These are phyloP conservation scores for Venustampulla echinocandica DNA, from an alignment of 495 filamentous ascomycete genomes.

Conservation along the genomic window DNA sequence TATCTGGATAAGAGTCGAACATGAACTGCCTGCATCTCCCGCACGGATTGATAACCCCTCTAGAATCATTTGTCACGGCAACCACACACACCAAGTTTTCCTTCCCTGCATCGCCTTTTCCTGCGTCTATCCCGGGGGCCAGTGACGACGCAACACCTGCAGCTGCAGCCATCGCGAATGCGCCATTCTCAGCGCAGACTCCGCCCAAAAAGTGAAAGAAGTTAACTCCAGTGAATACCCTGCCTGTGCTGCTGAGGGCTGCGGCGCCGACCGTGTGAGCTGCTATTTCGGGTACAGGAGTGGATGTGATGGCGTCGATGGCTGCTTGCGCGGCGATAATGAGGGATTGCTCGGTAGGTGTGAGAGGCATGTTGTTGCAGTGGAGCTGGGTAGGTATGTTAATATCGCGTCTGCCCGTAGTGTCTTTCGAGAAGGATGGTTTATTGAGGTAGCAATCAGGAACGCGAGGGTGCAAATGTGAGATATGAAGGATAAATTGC, in stretches of 20 bases:
- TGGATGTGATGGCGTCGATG: no score
- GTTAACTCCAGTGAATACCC: slow-evolving; percentile 26
- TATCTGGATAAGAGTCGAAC: slow-evolving; percentile 24
- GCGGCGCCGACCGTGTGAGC: slow-evolving; percentile 15
- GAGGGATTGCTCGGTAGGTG: no score
- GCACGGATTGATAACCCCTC: slow-evolving; percentile 26
- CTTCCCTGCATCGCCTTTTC: slow-evolving; percentile 8
- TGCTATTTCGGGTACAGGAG: no score
- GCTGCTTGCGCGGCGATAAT: no score
- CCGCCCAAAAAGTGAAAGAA: slow-evolving; percentile 28
- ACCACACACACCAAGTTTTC: slow-evolving; percentile 14
- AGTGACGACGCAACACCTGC: slow-evolving; percentile 12
- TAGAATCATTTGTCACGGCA: slow-evolving; percentile 21
- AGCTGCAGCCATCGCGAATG: slow-evolving; percentile 24
- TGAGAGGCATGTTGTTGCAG: no score
- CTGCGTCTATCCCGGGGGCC: slow-evolving; percentile 7
- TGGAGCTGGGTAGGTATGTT: no score
- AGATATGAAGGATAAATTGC: no score
- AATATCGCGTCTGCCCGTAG: no score
- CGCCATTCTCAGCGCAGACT: slow-evolving; percentile 27
- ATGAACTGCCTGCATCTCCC: slow-evolving; percentile 28
- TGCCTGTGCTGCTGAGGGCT: slow-evolving; percentile 4
- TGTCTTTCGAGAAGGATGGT: no score
- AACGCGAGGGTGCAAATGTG: no score
- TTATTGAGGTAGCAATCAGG: no score